phyloP scores from a whole-genome alignment of 257 asterid species.

The Forsythia suspensa region DNA sequence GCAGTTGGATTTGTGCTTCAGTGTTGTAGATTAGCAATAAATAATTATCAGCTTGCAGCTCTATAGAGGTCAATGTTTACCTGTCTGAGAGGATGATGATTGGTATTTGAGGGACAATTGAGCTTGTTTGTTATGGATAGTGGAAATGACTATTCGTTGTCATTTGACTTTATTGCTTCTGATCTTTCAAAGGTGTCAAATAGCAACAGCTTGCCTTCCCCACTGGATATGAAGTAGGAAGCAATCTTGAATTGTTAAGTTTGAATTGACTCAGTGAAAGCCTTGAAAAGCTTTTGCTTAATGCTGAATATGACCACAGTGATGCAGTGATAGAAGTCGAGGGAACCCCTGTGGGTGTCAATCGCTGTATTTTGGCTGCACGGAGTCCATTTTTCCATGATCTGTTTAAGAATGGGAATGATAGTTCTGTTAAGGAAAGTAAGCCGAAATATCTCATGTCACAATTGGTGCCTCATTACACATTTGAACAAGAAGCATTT shows the following conservation, averaged over 20 bases:
- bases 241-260: constrained; percentile 54
- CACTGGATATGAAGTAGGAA: constrained; percentile 33
- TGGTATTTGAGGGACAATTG: not conserved
- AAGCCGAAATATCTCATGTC: constrained; percentile 58
- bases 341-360: constrained; percentile 57
- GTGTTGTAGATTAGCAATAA: not conserved
- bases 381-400: constrained; percentile 37
- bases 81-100: not conserved
- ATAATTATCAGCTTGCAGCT: not conserved
- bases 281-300: constrained; percentile 64
- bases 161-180: constrained; percentile 62
- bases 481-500: constrained; percentile 60
- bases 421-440: constrained; percentile 34
- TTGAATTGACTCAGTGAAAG: constrained; percentile 52
- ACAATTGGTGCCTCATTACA: constrained; percentile 52
- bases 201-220: constrained; percentile 33
- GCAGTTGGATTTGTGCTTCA: not conserved
- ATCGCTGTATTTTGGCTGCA: constrained; percentile 74
- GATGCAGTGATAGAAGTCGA: constrained; percentile 77
- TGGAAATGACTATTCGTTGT: constrained; percentile 59
- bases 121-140: constrained; percentile 49
- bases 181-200: constrained; percentile 59
- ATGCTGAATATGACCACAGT: constrained; percentile 58
- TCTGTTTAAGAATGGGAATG: constrained; percentile 34
- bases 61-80: not conserved